These are phyloP conservation scores for Melastoma candidum DNA, from an alignment of 441 rosid species.

Conservation along the genomic window DNA sequence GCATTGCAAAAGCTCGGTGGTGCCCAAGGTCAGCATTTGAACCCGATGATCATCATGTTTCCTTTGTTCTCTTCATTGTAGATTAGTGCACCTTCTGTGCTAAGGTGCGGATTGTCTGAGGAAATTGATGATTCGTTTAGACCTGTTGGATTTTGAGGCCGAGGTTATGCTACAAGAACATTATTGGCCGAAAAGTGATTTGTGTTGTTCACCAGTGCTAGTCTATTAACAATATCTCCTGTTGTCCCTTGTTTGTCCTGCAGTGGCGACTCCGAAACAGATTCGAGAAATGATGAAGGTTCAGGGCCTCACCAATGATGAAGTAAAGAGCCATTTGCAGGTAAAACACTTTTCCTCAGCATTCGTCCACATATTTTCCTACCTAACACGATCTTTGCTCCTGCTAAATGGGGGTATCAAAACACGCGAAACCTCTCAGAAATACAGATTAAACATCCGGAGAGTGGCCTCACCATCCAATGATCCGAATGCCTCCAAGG, in stretches of 20 bases:
- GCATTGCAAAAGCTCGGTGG: slow-evolving; percentile 8
- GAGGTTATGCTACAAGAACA: too few species aligned
- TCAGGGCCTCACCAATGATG: slow-evolving; percentile 59
- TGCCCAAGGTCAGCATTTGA: slow-evolving; percentile 7
- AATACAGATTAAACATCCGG: slow-evolving; percentile 48
- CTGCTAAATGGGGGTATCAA: neutral
- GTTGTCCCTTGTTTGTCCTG: slow-evolving; percentile 1
- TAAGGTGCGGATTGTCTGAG: too few species aligned
- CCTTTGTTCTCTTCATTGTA: neutral
- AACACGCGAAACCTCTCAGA: slow-evolving; percentile 22
- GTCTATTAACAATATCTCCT: neutral
- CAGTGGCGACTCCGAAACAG: slow-evolving; percentile 64
- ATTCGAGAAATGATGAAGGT: slow-evolving; percentile 50
- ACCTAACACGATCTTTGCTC: neutral
- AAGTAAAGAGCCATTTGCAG: slow-evolving; percentile 67
- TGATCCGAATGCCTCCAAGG: too few species aligned
- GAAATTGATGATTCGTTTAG: too few species aligned
- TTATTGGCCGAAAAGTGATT: too few species aligned
- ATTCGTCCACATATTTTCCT: neutral
- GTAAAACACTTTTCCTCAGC: slow-evolving; percentile 16
- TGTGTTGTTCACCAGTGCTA: too few species aligned
- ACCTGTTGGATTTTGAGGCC: too few species aligned
- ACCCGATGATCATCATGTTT: neutral
- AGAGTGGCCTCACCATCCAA: slow-evolving; percentile 23
- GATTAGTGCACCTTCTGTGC: neutral